Evolutionary conservation across 352 stramenopile species (phyloP).

Genomic region (Phytopythium delawarense): DNA sequence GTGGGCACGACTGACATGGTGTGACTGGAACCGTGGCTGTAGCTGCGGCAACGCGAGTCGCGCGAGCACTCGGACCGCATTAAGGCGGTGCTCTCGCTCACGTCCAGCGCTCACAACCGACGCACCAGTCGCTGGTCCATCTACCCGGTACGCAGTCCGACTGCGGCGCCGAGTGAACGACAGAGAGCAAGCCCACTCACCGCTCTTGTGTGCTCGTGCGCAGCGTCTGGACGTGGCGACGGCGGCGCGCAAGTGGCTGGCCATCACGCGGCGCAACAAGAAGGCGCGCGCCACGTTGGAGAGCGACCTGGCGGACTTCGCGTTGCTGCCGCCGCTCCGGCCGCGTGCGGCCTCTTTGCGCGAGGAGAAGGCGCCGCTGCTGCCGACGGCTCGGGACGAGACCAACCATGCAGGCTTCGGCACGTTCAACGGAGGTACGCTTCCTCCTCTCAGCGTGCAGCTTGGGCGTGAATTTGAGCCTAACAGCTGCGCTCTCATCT

Average conservation of each 20-base stretch:
- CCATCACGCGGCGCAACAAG: constrained; percentile 56
- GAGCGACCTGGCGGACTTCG: constrained; percentile 65
- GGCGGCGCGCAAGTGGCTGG: constrained; percentile 56
- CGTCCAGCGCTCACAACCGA: constrained; percentile 26
- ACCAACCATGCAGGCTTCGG: constrained; percentile 22
- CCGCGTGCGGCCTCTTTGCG: constrained; percentile 1
- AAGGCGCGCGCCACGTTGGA: constrained; percentile 33
- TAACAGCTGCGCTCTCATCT: not conserved
- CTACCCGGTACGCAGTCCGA: constrained; percentile 35
- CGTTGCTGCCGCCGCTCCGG: constrained; percentile 41
- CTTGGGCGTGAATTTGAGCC: not conserved
- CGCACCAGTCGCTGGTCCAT: constrained; percentile 61
- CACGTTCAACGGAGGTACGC: constrained; percentile 22
- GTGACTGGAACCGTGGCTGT: not conserved
- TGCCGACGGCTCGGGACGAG: constrained; percentile 12
- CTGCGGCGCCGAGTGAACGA: too few relatives aligned
- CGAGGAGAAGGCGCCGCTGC: constrained; percentile 10
- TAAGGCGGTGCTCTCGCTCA: constrained; percentile 47
- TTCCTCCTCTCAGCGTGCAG: not conserved
- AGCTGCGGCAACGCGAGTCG: constrained; percentile 62
- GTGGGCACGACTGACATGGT: not conserved
- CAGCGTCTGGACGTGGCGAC: constrained; percentile 65
- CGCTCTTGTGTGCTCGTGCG: not conserved
- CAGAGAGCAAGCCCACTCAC: not conserved
- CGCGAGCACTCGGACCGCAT: constrained; percentile 33